Evolutionary conservation across 164 flowering plant species (phyloP), one percentile per base, ranked within the genome.

Genomic region (Umbellularia californica): DNA sequence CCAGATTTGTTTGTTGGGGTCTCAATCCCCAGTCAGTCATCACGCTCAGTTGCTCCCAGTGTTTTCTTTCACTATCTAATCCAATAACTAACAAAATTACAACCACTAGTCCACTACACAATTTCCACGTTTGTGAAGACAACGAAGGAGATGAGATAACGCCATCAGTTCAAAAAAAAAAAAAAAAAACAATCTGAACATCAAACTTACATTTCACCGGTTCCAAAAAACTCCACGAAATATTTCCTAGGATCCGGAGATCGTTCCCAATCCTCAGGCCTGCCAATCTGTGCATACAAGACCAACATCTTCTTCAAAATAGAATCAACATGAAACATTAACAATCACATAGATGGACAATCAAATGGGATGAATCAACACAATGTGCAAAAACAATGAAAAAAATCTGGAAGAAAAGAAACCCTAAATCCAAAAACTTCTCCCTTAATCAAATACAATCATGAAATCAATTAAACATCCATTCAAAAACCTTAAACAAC

Each of bases 191-290:
- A 7, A 23, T 25, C 17, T 64, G 15, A 64, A 25, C 28, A 64
- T 23, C 14, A 24, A 7, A 81, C 97, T 89, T 82, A 95, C 99
- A 93, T 95, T 83, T 95, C 98, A 52, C 78, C 71, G 67, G 98
- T 95, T 70, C 99, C 99, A 82, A 90, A 95, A 79, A 95, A 95
- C 27, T 92, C 84, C 62, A 95, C 99, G 82, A 95, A 95, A 79
- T 84, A 84, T 72, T 95, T 95, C 83, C 82, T 93, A 22, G 94
- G 92, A 71, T 93, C 99, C 66, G 96, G 93, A 65, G 84, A 72
- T 62, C 81, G 82, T 13, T 89, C 79, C 98, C 97, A 92, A 62
- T 90, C 96, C 81, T 95, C 98, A 50, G 99, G 94, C 71, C 85
- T 83, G 84, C 98, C 85, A 68, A 95, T 87, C 98, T 95, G 93